Percentiles rank a stretch among this genome's conserved stretches.
These are phyloP conservation scores for Saccharomyces jurei DNA, from an alignment of 805 yeast species.

Conservation along the genomic window DNA sequence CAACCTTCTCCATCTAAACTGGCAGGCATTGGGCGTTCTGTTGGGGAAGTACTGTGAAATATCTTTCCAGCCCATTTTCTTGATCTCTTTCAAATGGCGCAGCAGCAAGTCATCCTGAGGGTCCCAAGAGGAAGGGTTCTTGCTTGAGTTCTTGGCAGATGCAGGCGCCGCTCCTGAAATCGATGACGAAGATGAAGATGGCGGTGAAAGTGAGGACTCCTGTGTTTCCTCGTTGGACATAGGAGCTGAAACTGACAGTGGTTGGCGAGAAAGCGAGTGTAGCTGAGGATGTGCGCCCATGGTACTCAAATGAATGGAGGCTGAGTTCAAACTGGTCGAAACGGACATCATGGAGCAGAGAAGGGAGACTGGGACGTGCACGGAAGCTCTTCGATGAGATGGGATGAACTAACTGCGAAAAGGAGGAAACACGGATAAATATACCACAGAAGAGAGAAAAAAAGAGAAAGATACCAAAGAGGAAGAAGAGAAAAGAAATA, in stretches of 20 bases:
- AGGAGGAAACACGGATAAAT: neutral
- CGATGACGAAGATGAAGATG: neutral
- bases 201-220: neutral
- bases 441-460: neutral
- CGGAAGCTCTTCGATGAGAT: neutral
- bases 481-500: neutral
- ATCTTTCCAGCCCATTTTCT: slow-evolving; percentile 84
- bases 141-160: slow-evolving; percentile 1
- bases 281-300: slow-evolving; percentile 17
- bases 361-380: neutral
- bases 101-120: slow-evolving; percentile 65
- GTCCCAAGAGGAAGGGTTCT: slow-evolving; percentile 61
- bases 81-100: slow-evolving; percentile 71
- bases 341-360: slow-evolving; percentile 14
- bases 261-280: slow-evolving; percentile 16
- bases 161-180: neutral
- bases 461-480: neutral
- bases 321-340: slow-evolving; percentile 11
- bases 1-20: slow-evolving; percentile 78
- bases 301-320: slow-evolving; percentile 12
- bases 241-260: neutral
- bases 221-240: neutral
- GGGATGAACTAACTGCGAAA: neutral
- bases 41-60: slow-evolving; percentile 70
- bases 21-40: slow-evolving; percentile 84